Conservation (phyloP, 2,329 filamentous ascomycete species). For the Pseudogymnoascus sp. region DNA sequence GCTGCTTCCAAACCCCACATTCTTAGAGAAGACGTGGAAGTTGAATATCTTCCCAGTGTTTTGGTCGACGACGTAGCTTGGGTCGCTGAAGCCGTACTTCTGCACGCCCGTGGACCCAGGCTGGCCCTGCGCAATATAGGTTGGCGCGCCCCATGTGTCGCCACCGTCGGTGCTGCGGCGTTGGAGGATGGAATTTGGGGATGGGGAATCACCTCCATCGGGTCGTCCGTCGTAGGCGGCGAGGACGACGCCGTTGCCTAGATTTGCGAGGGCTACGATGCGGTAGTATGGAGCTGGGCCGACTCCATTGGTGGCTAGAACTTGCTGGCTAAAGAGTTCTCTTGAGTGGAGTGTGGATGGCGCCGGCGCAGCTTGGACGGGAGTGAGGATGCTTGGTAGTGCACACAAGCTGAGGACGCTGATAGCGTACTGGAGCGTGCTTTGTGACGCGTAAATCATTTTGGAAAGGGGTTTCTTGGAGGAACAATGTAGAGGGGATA, state of each 20-base stretch:
- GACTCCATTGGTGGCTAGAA: background rate
- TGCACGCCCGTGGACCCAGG: background rate
- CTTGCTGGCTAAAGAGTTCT: background rate
- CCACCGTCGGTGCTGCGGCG: background rate
- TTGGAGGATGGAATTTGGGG: conserved; percentile 1
- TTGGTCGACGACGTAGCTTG: background rate
- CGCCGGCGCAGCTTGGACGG: background rate
- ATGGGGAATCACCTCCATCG: background rate
- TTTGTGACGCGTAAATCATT: background rate
- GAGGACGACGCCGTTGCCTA: background rate
- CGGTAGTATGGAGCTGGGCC: background rate
- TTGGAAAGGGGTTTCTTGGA: background rate
- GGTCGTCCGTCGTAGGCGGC: background rate
- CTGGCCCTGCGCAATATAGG: background rate
- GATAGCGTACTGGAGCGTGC: background rate
- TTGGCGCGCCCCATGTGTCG: background rate
- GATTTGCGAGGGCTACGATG: conserved; percentile 5
- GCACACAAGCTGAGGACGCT: background rate
- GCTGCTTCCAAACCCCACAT: background rate
- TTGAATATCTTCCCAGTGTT: background rate
- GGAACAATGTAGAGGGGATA: background rate
- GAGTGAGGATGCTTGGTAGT: background rate
- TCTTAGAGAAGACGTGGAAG: conserved; percentile 10
- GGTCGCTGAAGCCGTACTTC: conserved; percentile 2
- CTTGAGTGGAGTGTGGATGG: background rate